Percentiles rank a stretch among this genome's conserved stretches.
Evolutionary conservation across 352 stramenopile genomes (phyloP).

Genomic region (Globisporangium sylvaticum): DNA sequence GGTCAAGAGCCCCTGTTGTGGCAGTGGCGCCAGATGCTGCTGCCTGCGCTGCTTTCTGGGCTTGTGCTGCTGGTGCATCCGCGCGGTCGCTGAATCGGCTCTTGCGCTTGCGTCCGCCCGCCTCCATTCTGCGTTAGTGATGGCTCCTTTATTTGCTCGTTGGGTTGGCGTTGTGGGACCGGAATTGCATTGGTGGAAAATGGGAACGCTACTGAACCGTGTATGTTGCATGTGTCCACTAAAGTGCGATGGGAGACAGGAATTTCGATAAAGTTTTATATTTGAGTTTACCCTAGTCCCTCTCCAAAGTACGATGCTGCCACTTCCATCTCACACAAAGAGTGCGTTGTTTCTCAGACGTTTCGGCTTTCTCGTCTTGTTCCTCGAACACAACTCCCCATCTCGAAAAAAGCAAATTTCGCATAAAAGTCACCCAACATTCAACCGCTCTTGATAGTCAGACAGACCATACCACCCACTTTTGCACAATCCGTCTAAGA

Average conservation of each 20-base stretch:
- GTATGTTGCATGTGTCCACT: not conserved
- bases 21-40: not conserved
- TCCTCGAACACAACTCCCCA: not conserved
- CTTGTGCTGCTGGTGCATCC: conserved; percentile 6
- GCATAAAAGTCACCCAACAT: not conserved
- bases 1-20: conserved; percentile 24
- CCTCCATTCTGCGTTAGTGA: conserved; percentile 14
- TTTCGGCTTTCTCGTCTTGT: not conserved
- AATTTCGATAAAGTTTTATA: not conserved
- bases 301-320: too few species aligned
- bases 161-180: not conserved
- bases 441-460: not conserved
- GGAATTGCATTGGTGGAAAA: not conserved
- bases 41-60: not conserved
- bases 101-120: conserved; percentile 64
- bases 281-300: too few species aligned
- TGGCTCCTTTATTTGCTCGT: conserved; percentile 13
- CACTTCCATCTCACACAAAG: too few species aligned
- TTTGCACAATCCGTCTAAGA: not conserved
- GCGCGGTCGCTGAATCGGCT: conserved; percentile 73
- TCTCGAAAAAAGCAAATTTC: not conserved
- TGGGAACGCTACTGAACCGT: not conserved
- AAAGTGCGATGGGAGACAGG: not conserved
- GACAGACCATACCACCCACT: not conserved
- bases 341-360: not conserved